Evolutionary conservation across 202 grass and related monocot species (phyloP), one percentile per base, ranked within the genome.

Genomic region (Carex sylvatica): DNA sequence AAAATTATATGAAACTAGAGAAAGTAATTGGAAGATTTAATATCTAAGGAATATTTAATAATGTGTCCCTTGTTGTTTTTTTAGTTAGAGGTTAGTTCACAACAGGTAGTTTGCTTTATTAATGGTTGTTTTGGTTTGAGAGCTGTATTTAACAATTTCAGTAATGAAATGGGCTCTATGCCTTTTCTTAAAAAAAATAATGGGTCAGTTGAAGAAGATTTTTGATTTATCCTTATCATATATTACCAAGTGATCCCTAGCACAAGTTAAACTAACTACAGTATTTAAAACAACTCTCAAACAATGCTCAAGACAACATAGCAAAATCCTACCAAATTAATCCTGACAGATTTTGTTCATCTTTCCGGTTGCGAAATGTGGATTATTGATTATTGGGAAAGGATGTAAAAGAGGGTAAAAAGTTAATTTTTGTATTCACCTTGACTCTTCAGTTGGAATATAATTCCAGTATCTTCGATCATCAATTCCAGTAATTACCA

Each of bases 401-500:
- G 36, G 36, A 38, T 38, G 36, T 38, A 38, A 38, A 38, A 38
- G 36, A 38, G 36, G 36, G 36, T 38, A 6, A 38, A 35, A 35
- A 7, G 36, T 38, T 38, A 38, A 38, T 61, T 51, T 20, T 51
- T 51, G 1, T 18, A 74, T 49, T 44, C 84, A 97, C 94, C 94
- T 90, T 65, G 94, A 97, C 86, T 97, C 91, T 40, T 97, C 88
- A 24, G 91, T 94, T 63, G 79, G 64, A 58, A 92, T 85, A 70
- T 83, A 80, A 49, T 72, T 92, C 94, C 91, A 97, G 79, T 97
- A 94, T 82, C 94, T 90, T 56, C 92, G 77, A 53, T 97, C 91
- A 68, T 94, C 92, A 61, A 97, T 97, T 82, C 94, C 90, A 1
- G 94, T 97, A 24, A 97, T 97, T 28, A 78, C 74, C 94, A 97